These are phyloP conservation scores for Eucalyptus grandis DNA, from an alignment of 345 rosid genomes.

Conservation along the genomic window DNA sequence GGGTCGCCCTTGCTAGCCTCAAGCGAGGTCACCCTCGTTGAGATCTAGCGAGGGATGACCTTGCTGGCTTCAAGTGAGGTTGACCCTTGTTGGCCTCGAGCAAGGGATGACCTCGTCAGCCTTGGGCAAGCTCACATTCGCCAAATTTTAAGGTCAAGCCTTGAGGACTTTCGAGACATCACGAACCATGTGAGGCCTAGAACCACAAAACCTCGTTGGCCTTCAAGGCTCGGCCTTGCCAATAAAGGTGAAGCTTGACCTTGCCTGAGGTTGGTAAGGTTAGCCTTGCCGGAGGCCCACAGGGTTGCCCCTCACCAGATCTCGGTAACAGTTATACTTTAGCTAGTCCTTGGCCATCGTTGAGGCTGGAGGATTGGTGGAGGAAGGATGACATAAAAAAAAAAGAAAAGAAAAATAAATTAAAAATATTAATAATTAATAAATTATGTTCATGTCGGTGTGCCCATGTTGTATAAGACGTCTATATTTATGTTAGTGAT, in stretches of 20 bases:
- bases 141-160: too few species aligned
- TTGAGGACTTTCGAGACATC: too few species aligned
- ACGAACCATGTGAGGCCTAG: rapidly evolving
- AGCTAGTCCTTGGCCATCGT: rapidly evolving
- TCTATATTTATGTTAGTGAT: rapidly evolving
- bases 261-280: rapidly evolving
- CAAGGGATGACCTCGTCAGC: rapidly evolving
- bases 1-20: too few species aligned
- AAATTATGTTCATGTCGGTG: rapidly evolving
- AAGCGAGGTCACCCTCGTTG: rapidly evolving
- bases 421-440: too few species aligned
- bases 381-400: too few species aligned
- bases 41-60: rapidly evolving
- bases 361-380: rapidly evolving
- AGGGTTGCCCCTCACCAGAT: rapidly evolving
- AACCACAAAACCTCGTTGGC: rapidly evolving
- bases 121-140: rapidly evolving
- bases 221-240: rapidly evolving
- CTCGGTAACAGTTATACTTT: rapidly evolving
- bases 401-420: too few species aligned
- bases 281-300: rapidly evolving
- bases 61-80: rapidly evolving
- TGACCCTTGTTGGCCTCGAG: too few species aligned
- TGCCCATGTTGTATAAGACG: rapidly evolving
- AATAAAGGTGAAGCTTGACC: too few species aligned